phyloP scores from a whole-genome alignment of 208 protist species.

The Crithidia acanthocephali region DNA sequence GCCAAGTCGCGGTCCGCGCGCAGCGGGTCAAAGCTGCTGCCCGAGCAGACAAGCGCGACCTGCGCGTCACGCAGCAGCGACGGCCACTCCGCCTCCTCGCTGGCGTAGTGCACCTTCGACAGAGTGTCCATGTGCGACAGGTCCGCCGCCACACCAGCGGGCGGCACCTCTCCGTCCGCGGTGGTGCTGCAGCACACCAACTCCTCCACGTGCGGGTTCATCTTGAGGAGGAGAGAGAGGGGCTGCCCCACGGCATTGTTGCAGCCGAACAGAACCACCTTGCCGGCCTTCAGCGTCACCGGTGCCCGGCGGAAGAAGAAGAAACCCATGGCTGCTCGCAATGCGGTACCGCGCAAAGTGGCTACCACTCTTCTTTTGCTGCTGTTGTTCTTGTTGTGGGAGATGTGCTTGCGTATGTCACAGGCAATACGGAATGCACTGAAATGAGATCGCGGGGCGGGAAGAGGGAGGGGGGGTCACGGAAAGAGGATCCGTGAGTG shows the following conservation, averaged over 20 bases:
- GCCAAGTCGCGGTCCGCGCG: slow-evolving; percentile 91
- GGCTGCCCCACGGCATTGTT: slow-evolving; percentile 93
- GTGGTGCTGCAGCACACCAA: slow-evolving; percentile 79
- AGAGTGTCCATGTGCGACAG: slow-evolving; percentile 82
- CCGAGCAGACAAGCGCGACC: slow-evolving; percentile 90
- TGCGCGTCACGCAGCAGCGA: slow-evolving; percentile 72
- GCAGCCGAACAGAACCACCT: slow-evolving; percentile 93
- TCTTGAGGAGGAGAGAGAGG: slow-evolving; percentile 93
- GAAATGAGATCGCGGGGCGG: too few relatives aligned
- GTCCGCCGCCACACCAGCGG: slow-evolving; percentile 70
- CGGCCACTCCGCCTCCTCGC: slow-evolving; percentile 55
- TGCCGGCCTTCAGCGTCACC: slow-evolving; percentile 30
- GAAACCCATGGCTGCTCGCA: slow-evolving; percentile 9
- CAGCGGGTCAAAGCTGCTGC: slow-evolving; percentile 87
- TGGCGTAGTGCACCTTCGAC: slow-evolving; percentile 41
- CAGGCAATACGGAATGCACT: too few relatives aligned
- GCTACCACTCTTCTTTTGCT: slow-evolving; percentile 4
- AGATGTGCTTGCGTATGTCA: background rate
- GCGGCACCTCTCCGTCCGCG: slow-evolving; percentile 31
- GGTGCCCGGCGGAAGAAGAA: slow-evolving; percentile 44
- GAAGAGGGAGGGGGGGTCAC: too few relatives aligned
- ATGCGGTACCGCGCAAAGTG: too few relatives aligned
- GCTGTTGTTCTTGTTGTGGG: slow-evolving; percentile 2
- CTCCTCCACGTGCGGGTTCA: slow-evolving; percentile 74
- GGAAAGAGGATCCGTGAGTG: too few relatives aligned